phyloP scores from a whole-genome alignment of 306 rosid species.

The Medicago lupulina region DNA sequence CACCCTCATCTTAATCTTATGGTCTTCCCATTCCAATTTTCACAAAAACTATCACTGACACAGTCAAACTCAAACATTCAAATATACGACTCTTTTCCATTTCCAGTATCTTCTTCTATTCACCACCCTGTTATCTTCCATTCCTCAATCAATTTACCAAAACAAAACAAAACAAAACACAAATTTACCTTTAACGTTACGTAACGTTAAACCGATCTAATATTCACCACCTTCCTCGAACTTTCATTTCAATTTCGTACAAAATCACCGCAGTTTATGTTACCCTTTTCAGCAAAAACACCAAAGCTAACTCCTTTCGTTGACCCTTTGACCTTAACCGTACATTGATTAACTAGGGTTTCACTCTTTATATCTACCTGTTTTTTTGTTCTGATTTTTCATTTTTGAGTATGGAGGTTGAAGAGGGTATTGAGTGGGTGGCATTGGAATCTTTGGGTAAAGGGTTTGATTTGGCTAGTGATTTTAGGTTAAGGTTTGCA shows the following conservation, averaged over 20 bases:
- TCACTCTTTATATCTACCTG: neutral
- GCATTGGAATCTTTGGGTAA: slow-evolving; percentile 85
- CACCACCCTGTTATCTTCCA: neutral
- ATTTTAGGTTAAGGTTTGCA: slow-evolving; percentile 78
- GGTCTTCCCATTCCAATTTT: neutral
- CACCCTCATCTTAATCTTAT: neutral
- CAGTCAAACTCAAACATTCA: slow-evolving; percentile 12
- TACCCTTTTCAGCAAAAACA: slow-evolving; percentile 39
- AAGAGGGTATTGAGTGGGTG: slow-evolving; percentile 57
- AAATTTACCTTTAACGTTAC: slow-evolving; percentile 7
- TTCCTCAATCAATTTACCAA: neutral
- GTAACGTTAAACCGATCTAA: slow-evolving; percentile 34
- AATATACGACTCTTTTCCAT: neutral
- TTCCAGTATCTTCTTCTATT: neutral
- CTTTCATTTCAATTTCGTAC: slow-evolving; percentile 32
- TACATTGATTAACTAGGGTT: slow-evolving; percentile 21
- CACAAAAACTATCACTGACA: neutral
- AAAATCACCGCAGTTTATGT: neutral
- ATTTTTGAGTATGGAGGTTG: slow-evolving; percentile 41
- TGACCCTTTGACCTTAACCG: slow-evolving; percentile 26
- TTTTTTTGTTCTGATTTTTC: slow-evolving; percentile 14
- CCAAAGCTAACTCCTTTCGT: slow-evolving; percentile 32
- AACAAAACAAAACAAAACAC: neutral
- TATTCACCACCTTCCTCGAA: slow-evolving; percentile 48
- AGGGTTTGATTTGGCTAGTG: slow-evolving; percentile 89